Percentiles rank a stretch among this genome's conserved stretches.
Conservation (phyloP, 2,329 filamentous ascomycete species). For the Amauroascus verrucosus region DNA sequence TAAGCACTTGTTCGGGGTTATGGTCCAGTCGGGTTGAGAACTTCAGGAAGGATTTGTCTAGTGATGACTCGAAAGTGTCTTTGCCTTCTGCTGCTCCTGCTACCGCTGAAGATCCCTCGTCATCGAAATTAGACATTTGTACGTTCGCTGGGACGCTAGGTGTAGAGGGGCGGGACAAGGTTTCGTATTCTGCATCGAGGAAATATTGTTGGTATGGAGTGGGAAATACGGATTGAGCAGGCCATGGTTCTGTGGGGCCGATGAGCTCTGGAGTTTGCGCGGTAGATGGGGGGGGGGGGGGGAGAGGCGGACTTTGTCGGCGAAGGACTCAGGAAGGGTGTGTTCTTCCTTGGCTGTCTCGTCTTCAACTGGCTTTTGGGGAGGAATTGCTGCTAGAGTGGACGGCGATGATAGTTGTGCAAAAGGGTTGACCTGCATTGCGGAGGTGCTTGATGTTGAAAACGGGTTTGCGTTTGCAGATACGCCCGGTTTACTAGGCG, state of each 20-base stretch:
- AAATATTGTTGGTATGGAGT: constrained; percentile 64
- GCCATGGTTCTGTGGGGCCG: constrained; percentile 59
- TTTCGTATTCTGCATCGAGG: constrained; percentile 88
- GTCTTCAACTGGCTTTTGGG: constrained; percentile 28
- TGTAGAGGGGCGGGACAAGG: constrained; percentile 51
- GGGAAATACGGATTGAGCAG: constrained; percentile 53
- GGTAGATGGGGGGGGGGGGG: constrained; percentile 22
- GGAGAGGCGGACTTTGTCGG: constrained; percentile 54
- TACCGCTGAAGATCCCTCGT: constrained; percentile 25
- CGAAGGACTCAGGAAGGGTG: constrained; percentile 65
- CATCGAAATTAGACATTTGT: constrained; percentile 33
- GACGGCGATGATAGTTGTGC: constrained; percentile 38
- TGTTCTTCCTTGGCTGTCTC: constrained; percentile 33
- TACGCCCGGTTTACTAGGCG: constrained; percentile 26
- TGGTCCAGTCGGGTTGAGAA: constrained; percentile 69
- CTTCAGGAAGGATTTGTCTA: constrained; percentile 68
- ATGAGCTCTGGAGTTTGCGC: constrained; percentile 20
- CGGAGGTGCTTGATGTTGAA: constrained; percentile 32
- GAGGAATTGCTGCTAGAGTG: constrained; percentile 36
- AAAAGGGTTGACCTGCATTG: constrained; percentile 49
- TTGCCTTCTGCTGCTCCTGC: constrained; percentile 41
- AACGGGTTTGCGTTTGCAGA: constrained; percentile 46
- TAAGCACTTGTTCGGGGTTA: constrained; percentile 72
- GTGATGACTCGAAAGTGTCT: constrained; percentile 63
- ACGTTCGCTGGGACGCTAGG: constrained; percentile 42